Evolutionary conservation across 805 yeast genomes (phyloP).

Genomic region (Lipomyces mesembrius): DNA sequence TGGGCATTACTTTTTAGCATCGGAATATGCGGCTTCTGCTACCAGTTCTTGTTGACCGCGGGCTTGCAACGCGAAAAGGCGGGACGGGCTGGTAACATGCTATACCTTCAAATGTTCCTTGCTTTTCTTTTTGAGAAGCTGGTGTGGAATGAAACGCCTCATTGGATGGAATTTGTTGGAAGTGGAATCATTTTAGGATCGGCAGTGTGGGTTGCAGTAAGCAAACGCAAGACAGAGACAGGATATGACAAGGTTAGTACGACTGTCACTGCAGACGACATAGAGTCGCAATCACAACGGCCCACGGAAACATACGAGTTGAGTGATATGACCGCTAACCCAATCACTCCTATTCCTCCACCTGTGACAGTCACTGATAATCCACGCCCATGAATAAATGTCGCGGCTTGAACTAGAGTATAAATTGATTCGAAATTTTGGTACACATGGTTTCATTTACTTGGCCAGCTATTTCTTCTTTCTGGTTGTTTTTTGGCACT

Average conservation of each 20-base stretch:
- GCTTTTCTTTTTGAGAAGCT: constrained; percentile 75
- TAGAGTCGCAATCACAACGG: constrained; percentile 3
- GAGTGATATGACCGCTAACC: constrained; percentile 2
- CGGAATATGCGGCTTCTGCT: constrained; percentile 79
- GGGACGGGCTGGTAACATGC: constrained; percentile 72
- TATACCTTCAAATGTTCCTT: constrained; percentile 76
- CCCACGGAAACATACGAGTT: constrained; percentile 3
- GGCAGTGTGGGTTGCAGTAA: constrained; percentile 63
- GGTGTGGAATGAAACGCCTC: constrained; percentile 76
- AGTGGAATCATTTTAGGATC: constrained; percentile 67
- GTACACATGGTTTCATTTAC: not conserved
- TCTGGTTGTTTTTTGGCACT: not conserved
- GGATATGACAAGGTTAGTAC: constrained; percentile 34
- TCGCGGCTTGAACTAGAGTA: too few relatives aligned
- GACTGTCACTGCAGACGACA: constrained; percentile 18
- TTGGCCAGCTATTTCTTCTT: not conserved
- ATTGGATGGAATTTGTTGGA: constrained; percentile 69
- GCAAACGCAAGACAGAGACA: constrained; percentile 49
- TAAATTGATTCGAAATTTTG: not conserved
- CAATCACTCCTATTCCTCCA: not conserved
- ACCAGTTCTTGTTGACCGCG: constrained; percentile 78
- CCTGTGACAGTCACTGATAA: not conserved
- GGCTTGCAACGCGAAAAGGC: constrained; percentile 85
- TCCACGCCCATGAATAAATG: not conserved
- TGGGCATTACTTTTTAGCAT: constrained; percentile 66